Conservation (phyloP, 2,329 filamentous ascomycete genomes). For the Penicillium sp. region DNA sequence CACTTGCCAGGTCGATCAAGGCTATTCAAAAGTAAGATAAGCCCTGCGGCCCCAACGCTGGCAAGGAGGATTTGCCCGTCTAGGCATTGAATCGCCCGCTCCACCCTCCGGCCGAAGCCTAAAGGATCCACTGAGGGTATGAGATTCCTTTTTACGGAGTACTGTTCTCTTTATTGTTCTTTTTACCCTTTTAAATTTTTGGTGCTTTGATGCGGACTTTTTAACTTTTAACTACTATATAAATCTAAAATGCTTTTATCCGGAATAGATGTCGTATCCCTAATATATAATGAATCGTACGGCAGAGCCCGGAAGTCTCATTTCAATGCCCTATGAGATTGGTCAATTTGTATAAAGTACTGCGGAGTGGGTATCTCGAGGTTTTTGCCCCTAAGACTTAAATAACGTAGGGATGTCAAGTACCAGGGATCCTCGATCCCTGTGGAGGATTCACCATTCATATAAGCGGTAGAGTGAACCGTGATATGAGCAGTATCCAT, state of each 20-base stretch:
- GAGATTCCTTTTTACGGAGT: neutral
- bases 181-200: neutral
- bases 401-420: neutral
- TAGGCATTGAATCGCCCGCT: slow-evolving; percentile 23
- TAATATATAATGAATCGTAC: too few relatives aligned
- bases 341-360: slow-evolving; percentile 10
- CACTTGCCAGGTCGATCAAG: slow-evolving; percentile 19
- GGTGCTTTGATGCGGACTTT: neutral
- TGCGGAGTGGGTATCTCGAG: slow-evolving; percentile 1
- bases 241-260: neutral
- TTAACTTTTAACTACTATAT: neutral
- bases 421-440: slow-evolving; percentile 1
- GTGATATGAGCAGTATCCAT: neutral
- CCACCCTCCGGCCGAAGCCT: slow-evolving; percentile 21
- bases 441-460: slow-evolving; percentile 9
- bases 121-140: slow-evolving; percentile 16
- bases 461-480: slow-evolving; percentile 14
- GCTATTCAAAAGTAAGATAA: slow-evolving; percentile 21
- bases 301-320: neutral
- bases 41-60: slow-evolving; percentile 23
- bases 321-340: slow-evolving; percentile 12
- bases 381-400: neutral
- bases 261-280: neutral
- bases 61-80: slow-evolving; percentile 23
- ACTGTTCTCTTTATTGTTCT: too few relatives aligned